These are phyloP conservation scores for Dictyostelium gargantuum DNA, from an alignment of 208 protist genomes.

Conservation along the genomic window DNA sequence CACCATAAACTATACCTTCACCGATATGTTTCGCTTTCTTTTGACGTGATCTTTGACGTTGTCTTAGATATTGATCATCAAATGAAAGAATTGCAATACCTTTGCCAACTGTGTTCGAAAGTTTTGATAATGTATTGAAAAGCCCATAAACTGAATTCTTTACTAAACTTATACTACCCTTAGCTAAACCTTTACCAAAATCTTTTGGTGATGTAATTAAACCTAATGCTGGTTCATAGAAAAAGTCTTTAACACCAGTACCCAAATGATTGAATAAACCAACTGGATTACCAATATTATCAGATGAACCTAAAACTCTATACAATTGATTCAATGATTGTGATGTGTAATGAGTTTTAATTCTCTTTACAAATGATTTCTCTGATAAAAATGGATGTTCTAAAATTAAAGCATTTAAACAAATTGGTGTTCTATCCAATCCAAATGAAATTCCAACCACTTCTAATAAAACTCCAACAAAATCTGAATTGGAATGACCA, in stretches of 20 bases:
- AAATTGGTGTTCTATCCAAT: constrained; percentile 75
- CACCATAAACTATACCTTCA: constrained; percentile 51
- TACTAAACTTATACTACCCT: constrained; percentile 71
- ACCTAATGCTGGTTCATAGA: constrained; percentile 83
- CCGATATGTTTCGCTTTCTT: constrained; percentile 66
- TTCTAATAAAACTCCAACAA: constrained; percentile 48
- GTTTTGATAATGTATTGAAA: constrained; percentile 73
- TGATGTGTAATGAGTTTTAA: constrained; percentile 70
- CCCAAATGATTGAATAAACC: constrained; percentile 81
- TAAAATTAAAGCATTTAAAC: constrained; percentile 74
- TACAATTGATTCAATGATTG: constrained; percentile 74
- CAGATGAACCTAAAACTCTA: constrained; percentile 83
- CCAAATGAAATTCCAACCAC: constrained; percentile 57
- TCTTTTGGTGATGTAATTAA: constrained; percentile 77
- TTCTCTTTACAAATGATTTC: constrained; percentile 47
- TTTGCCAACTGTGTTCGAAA: constrained; percentile 76
- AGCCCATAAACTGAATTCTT: constrained; percentile 77
- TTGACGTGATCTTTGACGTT: constrained; percentile 11
- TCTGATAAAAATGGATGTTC: constrained; percentile 71
- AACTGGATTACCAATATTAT: constrained; percentile 86
- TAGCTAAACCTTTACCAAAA: constrained; percentile 76
- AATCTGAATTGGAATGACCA: constrained; percentile 38
- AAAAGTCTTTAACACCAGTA: constrained; percentile 85
- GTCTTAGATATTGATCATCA: constrained; percentile 75
- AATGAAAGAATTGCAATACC: constrained; percentile 70